A percentile compares a stretch with the other conserved stretches of the same genome.
phyloP scores from a whole-genome alignment of 2,329 filamentous ascomycete species.

The Hymenoscyphus infarciens region DNA sequence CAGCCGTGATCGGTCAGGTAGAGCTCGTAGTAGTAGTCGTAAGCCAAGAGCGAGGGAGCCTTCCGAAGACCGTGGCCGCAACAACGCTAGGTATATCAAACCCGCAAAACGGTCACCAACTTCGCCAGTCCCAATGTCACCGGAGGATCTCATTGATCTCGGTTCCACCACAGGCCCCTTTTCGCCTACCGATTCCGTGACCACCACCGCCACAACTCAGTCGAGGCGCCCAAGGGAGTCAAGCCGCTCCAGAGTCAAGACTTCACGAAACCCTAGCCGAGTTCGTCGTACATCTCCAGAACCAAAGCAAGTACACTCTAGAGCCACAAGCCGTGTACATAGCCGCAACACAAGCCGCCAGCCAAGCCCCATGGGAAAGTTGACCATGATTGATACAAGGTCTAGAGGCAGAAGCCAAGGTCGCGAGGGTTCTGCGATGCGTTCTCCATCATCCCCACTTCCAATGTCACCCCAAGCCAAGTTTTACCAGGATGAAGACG shows the following conservation, averaged over 20 bases:
- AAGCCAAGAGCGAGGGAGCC: conserved; percentile 52
- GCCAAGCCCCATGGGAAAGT: conserved; percentile 36
- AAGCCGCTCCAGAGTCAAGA: conserved; percentile 33
- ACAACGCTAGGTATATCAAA: conserved; percentile 63
- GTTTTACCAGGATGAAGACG: conserved; percentile 49
- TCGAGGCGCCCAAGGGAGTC: conserved; percentile 22
- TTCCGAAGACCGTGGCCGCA: conserved; percentile 69
- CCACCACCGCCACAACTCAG: conserved; percentile 17
- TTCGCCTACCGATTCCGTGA: conserved; percentile 21
- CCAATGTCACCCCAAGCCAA: conserved; percentile 64
- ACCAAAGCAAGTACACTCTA: conserved; percentile 23
- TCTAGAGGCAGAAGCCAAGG: conserved; percentile 59
- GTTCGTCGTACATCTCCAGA: conserved; percentile 32
- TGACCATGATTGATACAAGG: conserved; percentile 40
- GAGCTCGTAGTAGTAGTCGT: conserved; percentile 46
- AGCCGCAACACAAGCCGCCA: conserved; percentile 41
- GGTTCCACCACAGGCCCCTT: conserved; percentile 31
- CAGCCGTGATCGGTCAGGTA: conserved; percentile 48
- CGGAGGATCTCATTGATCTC: conserved; percentile 71
- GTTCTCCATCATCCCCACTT: conserved; percentile 77
- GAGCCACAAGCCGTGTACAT: conserved; percentile 32
- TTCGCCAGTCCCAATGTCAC: conserved; percentile 91
- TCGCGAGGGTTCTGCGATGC: conserved; percentile 53
- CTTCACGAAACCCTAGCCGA: conserved; percentile 37
- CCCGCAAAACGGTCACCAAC: conserved; percentile 83